Conservation (phyloP, 345 rosid genomes). For the Bretschneidera sinensis region DNA sequence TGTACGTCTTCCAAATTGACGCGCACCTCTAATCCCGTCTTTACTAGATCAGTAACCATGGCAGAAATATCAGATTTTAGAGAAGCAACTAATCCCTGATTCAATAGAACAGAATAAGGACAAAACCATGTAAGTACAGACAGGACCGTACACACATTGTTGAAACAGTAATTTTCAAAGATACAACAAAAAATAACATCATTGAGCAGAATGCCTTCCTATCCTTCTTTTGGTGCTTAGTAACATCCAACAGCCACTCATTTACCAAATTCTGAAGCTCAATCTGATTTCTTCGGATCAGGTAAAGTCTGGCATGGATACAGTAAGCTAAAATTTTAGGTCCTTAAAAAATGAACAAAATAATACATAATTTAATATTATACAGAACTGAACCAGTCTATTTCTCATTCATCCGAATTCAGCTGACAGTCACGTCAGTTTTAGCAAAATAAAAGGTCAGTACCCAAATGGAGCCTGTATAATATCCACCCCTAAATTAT, state of each 20-base stretch:
- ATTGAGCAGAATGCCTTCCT: conserved; percentile 39
- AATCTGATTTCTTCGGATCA: conserved; percentile 36
- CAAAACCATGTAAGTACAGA: neutral
- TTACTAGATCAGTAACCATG: conserved; percentile 40
- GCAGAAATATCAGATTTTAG: conserved; percentile 45
- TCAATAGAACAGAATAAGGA: neutral
- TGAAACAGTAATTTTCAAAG: too few relatives aligned
- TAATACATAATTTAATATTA: too few relatives aligned
- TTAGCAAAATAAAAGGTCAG: too few relatives aligned
- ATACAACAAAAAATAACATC: too few relatives aligned
- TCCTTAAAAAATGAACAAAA: too few relatives aligned
- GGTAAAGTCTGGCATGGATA: conserved; percentile 41
- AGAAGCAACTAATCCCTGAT: conserved; percentile 50
- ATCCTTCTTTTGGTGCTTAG: conserved; percentile 42
- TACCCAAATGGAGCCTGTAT: neutral
- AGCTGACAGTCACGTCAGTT: too few relatives aligned
- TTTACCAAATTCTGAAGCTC: conserved; percentile 68
- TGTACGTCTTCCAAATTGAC: conserved; percentile 45
- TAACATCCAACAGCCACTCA: conserved; percentile 67
- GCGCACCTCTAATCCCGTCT: conserved; percentile 39
- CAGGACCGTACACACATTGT: neutral
- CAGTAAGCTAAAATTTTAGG: too few relatives aligned
- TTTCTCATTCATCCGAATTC: too few relatives aligned
- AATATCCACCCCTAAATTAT: too few relatives aligned
- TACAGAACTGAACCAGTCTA: too few relatives aligned